Base-by-base conservation (phyloP, 371 early-diverging fungal species). In the Scutellospora calospora region DNA sequence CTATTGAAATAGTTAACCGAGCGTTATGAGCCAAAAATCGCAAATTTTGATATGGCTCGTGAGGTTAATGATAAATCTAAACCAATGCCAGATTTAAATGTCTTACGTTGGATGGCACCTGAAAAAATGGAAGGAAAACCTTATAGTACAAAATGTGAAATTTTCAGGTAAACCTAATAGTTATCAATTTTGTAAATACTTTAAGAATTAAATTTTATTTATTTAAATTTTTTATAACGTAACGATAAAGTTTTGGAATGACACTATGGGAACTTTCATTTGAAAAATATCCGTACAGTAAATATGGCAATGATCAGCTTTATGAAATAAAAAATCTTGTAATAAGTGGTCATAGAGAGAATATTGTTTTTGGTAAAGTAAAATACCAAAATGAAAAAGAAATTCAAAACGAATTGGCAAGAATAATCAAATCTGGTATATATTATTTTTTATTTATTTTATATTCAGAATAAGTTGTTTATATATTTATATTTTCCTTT, bases 131-230 rank as follows among this genome's bases (percentile, higher is more conserved):
- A 57, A 62, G 38, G 27, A 1, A 16, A 66, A 18, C 52, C 79
- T n/a, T 78, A 78, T 29, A 78, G n/a, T 65, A 49, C 51, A 31
- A 33, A 63, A 66, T 78, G 79, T 54, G 79, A 78, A 65, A 78
- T 78, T 25, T 78, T 76, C 22, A 76, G 76, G 76, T 59, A 38
- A 27, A n/a, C n/a, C n/a, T n/a, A n/a, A n/a, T n/a, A n/a, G n/a
- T n/a, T n/a, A n/a, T n/a, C n/a, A n/a, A n/a, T n/a, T n/a, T n/a
- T n/a, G n/a, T n/a, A n/a, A n/a, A n/a, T n/a, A n/a, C n/a, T n/a
- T n/a, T n/a, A n/a, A n/a, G n/a, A n/a, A n/a, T n/a, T n/a, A n/a
- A n/a, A n/a, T n/a, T n/a, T n/a, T n/a, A n/a, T n/a, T n/a, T n/a
- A n/a, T n/a, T n/a, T n/a, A n/a, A n/a, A n/a, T n/a, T n/a, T n/a